Base-by-base conservation (phyloP, 805 yeast species). In the Yamadazyma sp. region DNA sequence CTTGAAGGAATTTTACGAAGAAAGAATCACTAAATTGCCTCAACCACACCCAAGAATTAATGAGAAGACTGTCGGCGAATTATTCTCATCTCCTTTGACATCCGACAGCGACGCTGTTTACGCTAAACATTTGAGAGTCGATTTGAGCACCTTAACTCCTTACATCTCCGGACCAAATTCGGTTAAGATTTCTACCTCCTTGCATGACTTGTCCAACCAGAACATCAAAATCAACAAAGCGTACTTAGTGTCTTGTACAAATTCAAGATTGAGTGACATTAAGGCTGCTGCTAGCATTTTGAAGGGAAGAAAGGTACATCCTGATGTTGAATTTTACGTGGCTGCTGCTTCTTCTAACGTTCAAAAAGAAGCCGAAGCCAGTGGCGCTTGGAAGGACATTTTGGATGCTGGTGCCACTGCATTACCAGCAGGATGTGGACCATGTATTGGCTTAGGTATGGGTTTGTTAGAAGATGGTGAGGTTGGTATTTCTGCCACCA, bases 371-470 rank as follows among this genome's bases (percentile, higher is more conserved):
- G 99, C 99, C 31, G 95, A 85, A 66, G 76, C 78, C 23, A 69
- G 65, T 29, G 99, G 99, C 39, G 95, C 95, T 11, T 95, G 99
- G 99, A 75, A 89, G 53, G 79, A 78, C 14, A 73, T 93, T 41
- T 54, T 93, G 32, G 91, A 82, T 39, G 96, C 98, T 7, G 99
- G 99, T 37, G 95, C 96, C 42, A 85, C 70, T 52, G 87, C 96
- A 23, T 77, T 93, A 51, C 98, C 98, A 14, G 95, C 99, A 11
- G 99, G 99, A 15, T 93, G 99, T 70, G 99, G 99, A 31, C 99
- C 99, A 16, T 93, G 99, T 71, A 93, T 93, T 57, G 99, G 99
- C 24, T 71, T 93, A 39, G 99, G 99, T 39, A 75, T 95, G 19
- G 99, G 99, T 34, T 70, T 93, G 47, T 71, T 93, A 49, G 82